phyloP scores from a whole-genome alignment of 2,329 filamentous ascomycete species.

The Xylaria sp. region DNA sequence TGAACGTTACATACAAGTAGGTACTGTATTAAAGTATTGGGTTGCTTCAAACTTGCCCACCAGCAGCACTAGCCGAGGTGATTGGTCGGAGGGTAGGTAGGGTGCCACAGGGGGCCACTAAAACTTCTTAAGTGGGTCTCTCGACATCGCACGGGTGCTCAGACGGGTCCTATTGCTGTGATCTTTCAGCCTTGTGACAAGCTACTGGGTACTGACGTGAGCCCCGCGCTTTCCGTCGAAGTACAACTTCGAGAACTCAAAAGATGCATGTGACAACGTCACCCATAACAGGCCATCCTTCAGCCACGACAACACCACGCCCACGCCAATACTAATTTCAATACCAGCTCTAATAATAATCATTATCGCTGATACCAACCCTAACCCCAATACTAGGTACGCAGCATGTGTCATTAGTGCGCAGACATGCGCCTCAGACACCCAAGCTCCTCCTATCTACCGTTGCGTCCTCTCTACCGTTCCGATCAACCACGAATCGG shows the following conservation, averaged over 20 bases:
- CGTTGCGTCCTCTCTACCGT: slow-evolving; percentile 10
- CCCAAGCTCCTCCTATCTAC: neutral
- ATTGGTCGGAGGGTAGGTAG: too few species aligned
- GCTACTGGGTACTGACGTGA: slow-evolving; percentile 13
- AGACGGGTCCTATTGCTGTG: slow-evolving; percentile 43
- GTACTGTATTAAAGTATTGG: too few species aligned
- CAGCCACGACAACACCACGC: neutral
- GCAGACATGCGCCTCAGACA: slow-evolving; percentile 10
- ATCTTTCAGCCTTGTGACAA: slow-evolving; percentile 45
- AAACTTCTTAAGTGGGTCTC: too few species aligned
- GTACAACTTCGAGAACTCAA: neutral
- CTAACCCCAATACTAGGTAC: neutral
- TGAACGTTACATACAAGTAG: too few species aligned
- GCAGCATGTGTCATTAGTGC: slow-evolving; percentile 11
- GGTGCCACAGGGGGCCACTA: too few species aligned
- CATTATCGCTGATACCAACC: too few species aligned
- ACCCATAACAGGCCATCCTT: neutral
- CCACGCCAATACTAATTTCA: too few species aligned
- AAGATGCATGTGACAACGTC: slow-evolving; percentile 13
- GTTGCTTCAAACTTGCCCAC: too few species aligned
- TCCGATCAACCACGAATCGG: slow-evolving; percentile 11
- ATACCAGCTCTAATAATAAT: too few species aligned
- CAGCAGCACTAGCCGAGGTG: too few species aligned
- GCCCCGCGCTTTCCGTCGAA: slow-evolving; percentile 33
- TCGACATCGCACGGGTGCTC: too few species aligned